phyloP scores from a whole-genome alignment of 2,329 filamentous ascomycete species.

The Parastagonospora avenae region DNA sequence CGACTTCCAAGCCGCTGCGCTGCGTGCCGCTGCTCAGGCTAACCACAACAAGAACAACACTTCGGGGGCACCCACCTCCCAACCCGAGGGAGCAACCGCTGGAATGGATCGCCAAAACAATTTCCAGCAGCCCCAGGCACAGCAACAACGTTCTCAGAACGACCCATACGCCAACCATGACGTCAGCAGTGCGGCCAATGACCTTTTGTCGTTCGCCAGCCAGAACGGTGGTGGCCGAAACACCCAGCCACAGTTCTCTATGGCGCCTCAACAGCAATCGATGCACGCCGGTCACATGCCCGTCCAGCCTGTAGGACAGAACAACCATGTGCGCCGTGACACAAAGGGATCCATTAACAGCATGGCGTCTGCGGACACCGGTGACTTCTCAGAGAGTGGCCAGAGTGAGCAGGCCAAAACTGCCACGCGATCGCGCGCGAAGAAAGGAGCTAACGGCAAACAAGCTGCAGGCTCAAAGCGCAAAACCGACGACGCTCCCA shows the following conservation, averaged over 20 bases:
- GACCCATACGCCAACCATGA: conserved; percentile 87
- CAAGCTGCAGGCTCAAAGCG: conserved; percentile 58
- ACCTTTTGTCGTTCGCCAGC: conserved; percentile 82
- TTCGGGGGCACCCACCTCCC: conserved; percentile 50
- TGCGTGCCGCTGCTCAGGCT: conserved; percentile 70
- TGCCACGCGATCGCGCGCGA: conserved; percentile 48
- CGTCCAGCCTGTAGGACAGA: conserved; percentile 54
- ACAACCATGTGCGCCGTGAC: conserved; percentile 55
- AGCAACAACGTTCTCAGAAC: conserved; percentile 47
- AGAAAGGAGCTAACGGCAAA: conserved; percentile 46
- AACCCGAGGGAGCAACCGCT: conserved; percentile 49
- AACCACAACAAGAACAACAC: conserved; percentile 49
- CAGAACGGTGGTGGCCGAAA: conserved; percentile 66
- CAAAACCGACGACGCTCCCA: conserved; percentile 76
- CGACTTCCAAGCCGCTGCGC: conserved; percentile 92
- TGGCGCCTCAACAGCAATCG: conserved; percentile 46
- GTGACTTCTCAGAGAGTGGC: conserved; percentile 73
- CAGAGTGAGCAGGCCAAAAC: conserved; percentile 68
- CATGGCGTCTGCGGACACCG: conserved; percentile 61
- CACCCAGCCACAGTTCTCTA: conserved; percentile 57
- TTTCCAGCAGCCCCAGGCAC: conserved; percentile 49
- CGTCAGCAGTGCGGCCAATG: conserved; percentile 90
- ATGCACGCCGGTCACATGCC: conserved; percentile 54
- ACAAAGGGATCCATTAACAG: conserved; percentile 61
- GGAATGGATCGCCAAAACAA: conserved; percentile 63